These are phyloP conservation scores for Boletus chippewaensis DNA, from an alignment of 1,284 basidiomycete genomes.

Conservation along the genomic window DNA sequence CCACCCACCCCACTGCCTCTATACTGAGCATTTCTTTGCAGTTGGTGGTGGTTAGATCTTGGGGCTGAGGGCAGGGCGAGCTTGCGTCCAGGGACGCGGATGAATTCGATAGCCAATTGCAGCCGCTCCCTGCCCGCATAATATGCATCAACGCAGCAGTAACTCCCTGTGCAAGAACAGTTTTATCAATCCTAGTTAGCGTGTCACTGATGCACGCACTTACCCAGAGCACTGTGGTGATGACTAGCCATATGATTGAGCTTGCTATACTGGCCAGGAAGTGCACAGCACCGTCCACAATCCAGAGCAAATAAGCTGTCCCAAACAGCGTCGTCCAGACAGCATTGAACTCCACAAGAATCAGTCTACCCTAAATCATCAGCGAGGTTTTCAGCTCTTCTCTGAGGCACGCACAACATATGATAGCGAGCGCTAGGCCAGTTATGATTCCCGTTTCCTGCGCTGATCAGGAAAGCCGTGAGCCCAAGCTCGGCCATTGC, in stretches of 20 bases:
- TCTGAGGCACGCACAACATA: conserved; percentile 46
- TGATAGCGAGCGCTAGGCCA: conserved; percentile 61
- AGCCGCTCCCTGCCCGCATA: conserved; percentile 52
- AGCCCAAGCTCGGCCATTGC: conserved; percentile 66
- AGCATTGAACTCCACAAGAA: conserved; percentile 62
- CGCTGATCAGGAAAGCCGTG: conserved; percentile 60
- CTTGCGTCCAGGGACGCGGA: conserved; percentile 32
- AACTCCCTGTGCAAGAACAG: conserved; percentile 41
- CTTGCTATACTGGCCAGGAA: conserved; percentile 67
- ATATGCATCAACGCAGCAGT: conserved; percentile 60
- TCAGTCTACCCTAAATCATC: conserved; percentile 36
- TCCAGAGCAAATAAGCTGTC: conserved; percentile 62
- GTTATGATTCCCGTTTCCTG: conserved; percentile 51
- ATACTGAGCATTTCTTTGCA: conserved; percentile 67
- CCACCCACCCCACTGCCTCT: conserved; percentile 68
- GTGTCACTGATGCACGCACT: conserved; percentile 1
- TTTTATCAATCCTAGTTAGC: not conserved
- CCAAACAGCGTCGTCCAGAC: conserved; percentile 67
- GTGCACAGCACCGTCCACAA: conserved; percentile 56
- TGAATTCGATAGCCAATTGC: conserved; percentile 46
- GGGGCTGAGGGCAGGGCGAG: conserved; percentile 19
- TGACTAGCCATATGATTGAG: conserved; percentile 64
- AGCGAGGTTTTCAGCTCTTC: conserved; percentile 7
- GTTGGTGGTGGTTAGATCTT: conserved; percentile 33
- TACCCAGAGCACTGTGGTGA: conserved; percentile 64